Evolutionary conservation across 2,329 filamentous ascomycete species (phyloP).

Genomic region (Cytospora paraplurivora): DNA sequence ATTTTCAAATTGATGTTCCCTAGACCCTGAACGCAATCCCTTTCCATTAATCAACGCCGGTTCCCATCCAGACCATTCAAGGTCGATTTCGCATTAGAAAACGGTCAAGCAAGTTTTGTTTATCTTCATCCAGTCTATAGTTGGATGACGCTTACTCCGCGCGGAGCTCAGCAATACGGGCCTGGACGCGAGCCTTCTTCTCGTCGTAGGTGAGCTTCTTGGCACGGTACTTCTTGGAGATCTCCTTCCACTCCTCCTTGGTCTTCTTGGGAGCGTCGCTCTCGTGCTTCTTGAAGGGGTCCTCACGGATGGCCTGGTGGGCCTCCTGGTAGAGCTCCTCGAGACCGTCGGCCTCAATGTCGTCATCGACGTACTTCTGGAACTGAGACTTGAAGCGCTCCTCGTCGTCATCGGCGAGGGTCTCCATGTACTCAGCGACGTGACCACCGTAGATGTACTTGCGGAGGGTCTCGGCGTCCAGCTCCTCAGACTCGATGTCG

Average conservation of each 20-base stretch:
- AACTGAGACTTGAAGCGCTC: conserved; percentile 99
- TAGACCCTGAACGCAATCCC: conserved; percentile 30
- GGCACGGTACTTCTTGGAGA: conserved; percentile 86
- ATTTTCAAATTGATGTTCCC: conserved; percentile 28
- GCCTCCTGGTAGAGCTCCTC: conserved; percentile 96
- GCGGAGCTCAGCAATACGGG: conserved; percentile 84
- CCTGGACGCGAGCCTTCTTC: conserved; percentile 81
- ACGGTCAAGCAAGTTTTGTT: conserved; percentile 19
- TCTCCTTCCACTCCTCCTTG: conserved; percentile 96
- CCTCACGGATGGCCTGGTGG: conserved; percentile 94
- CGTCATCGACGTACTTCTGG: conserved; percentile 95
- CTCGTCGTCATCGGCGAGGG: conserved; percentile 98
- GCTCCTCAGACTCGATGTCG: conserved; percentile 97
- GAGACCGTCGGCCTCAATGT: conserved; percentile 91
- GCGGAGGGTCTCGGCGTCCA: conserved; percentile 94
- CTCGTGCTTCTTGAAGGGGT: conserved; percentile 93
- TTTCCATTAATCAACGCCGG: conserved; percentile 27
- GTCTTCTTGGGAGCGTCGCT: conserved; percentile 80
- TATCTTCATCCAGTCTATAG: conserved; percentile 1
- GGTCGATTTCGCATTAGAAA: conserved; percentile 19
- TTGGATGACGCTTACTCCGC: conserved; percentile 44
- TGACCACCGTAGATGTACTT: conserved; percentile 99
- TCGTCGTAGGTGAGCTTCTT: conserved; percentile 80
- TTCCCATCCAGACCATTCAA: conserved; percentile 28
- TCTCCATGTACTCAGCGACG: conserved; percentile 99